phyloP scores from a whole-genome alignment of 2,329 filamentous ascomycete species.

The Herpotrichia juniperi region DNA sequence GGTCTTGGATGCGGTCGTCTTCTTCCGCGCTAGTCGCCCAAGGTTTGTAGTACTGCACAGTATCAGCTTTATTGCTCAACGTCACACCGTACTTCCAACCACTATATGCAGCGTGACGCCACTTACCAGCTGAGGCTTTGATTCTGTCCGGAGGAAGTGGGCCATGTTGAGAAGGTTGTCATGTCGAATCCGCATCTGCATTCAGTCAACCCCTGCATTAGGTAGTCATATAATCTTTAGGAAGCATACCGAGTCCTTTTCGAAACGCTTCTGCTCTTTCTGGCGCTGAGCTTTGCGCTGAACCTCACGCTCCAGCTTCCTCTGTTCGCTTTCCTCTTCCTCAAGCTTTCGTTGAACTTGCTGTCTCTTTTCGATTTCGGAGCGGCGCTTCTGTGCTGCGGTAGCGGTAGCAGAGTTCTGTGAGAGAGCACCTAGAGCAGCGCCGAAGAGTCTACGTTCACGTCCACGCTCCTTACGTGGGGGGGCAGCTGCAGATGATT shows the following conservation, averaged over 20 bases:
- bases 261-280: conserved; percentile 74
- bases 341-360: conserved; percentile 77
- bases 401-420: conserved; percentile 67
- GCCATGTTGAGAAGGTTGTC: conserved; percentile 73
- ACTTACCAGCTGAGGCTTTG: conserved; percentile 76
- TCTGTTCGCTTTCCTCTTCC: conserved; percentile 71
- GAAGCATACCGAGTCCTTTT: conserved; percentile 72
- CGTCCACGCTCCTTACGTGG: conserved; percentile 77
- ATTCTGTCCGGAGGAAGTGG: conserved; percentile 73
- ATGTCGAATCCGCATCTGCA: conserved; percentile 77
- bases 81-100: background rate
- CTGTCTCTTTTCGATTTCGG: conserved; percentile 83
- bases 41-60: conserved; percentile 78
- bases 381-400: conserved; percentile 69
- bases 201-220: conserved; percentile 20
- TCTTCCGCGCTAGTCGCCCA: conserved; percentile 76
- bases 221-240: background rate
- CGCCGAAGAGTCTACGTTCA: conserved; percentile 84
- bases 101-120: conserved; percentile 1
- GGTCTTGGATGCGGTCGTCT: conserved; percentile 71
- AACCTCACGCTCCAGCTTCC: conserved; percentile 69
- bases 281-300: conserved; percentile 66
- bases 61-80: conserved; percentile 28
- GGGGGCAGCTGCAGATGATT: conserved; percentile 46
- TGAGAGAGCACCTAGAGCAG: conserved; percentile 77